These are phyloP conservation scores for Lentinula sp. DNA, from an alignment of 768 basidiomycete genomes.

Conservation along the genomic window DNA sequence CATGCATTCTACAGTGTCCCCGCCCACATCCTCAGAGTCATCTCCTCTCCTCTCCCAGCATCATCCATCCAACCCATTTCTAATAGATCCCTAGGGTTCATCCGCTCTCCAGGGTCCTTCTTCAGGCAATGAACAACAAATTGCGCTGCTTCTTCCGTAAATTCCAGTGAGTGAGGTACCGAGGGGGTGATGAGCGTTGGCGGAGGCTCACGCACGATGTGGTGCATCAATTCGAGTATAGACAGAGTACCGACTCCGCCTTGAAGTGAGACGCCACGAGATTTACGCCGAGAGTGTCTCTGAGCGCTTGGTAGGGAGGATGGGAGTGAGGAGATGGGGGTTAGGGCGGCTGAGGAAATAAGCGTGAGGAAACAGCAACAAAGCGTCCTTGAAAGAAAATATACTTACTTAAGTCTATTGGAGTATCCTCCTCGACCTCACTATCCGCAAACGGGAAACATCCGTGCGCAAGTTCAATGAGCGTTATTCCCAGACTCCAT, in stretches of 20 bases:
- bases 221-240: constrained; percentile 92
- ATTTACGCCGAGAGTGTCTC: constrained; percentile 35
- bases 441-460: constrained; percentile 91
- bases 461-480: constrained; percentile 97
- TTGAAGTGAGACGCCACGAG: constrained; percentile 74
- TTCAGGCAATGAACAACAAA: background rate
- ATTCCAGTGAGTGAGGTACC: background rate
- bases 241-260: constrained; percentile 97
- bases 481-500: constrained; percentile 95
- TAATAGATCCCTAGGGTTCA: background rate
- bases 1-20: background rate
- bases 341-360: background rate
- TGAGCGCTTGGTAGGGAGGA: background rate
- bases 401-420: background rate
- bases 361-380: background rate
- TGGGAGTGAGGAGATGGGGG: background rate
- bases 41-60: background rate
- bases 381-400: background rate
- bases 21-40: background rate
- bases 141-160: background rate
- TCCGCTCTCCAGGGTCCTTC: background rate
- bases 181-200: constrained; percentile 58
- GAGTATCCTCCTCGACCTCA: constrained; percentile 1
- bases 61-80: background rate
- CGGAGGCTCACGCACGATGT: constrained; percentile 98